Evolutionary conservation across 352 stramenopile genomes (phyloP).

Genomic region (Aphanomyces cochlioides): DNA sequence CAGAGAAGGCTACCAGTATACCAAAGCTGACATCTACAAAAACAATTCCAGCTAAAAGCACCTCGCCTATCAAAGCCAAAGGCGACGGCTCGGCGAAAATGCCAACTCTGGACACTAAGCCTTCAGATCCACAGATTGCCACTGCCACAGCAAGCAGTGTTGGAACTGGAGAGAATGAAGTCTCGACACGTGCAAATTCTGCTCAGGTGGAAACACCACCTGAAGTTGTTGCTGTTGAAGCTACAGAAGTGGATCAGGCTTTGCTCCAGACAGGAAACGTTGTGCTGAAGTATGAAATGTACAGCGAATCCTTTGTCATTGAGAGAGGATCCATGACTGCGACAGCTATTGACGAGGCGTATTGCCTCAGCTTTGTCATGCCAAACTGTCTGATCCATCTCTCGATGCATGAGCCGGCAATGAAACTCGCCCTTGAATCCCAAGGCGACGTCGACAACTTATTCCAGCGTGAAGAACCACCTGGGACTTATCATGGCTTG

Average conservation of each 20-base stretch:
- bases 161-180: neutral
- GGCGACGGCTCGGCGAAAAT: too few species aligned
- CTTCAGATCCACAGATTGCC: too few species aligned
- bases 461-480: conserved; percentile 62
- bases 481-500: conserved; percentile 64
- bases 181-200: neutral
- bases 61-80: too few species aligned
- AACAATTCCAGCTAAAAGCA: too few species aligned
- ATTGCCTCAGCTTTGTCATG: conserved; percentile 88
- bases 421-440: conserved; percentile 53
- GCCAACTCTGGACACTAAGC: too few species aligned
- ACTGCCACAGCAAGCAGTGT: too few species aligned
- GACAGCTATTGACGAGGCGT: conserved; percentile 72
- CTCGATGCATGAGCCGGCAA: conserved; percentile 42
- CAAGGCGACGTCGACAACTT: conserved; percentile 47
- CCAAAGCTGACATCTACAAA: too few species aligned
- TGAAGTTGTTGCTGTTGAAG: neutral
- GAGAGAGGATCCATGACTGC: conserved; percentile 71
- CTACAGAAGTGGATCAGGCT: conserved; percentile 38
- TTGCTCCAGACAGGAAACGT: conserved; percentile 60
- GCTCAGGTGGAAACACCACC: neutral
- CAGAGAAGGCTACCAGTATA: too few species aligned
- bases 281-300: conserved; percentile 84
- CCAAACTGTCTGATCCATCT: conserved; percentile 78
- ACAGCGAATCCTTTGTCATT: conserved; percentile 81